phyloP scores from a whole-genome alignment of 2,329 filamentous ascomycete genomes.

The Tympanopsis confertula region DNA sequence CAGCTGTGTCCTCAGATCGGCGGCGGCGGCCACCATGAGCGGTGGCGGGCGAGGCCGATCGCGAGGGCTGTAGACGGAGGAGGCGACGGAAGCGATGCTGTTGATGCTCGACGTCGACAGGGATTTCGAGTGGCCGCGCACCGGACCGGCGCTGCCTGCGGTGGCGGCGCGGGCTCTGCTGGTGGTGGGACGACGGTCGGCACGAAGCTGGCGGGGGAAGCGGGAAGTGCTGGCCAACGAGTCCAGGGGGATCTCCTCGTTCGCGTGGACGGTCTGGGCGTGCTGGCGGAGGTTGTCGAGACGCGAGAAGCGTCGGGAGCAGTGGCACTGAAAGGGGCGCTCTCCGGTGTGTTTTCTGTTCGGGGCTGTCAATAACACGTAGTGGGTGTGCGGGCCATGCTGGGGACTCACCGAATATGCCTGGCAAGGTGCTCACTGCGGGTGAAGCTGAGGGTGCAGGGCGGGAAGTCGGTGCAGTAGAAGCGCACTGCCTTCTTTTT shows the following conservation, averaged over 20 bases:
- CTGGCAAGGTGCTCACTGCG: constrained; percentile 63
- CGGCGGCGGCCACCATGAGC: constrained; percentile 51
- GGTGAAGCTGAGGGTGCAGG: constrained; percentile 63
- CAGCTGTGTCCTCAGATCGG: constrained; percentile 37
- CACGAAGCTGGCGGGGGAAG: constrained; percentile 61
- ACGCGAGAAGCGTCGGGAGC: constrained; percentile 59
- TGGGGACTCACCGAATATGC: constrained; percentile 48
- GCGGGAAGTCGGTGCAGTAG: constrained; percentile 65
- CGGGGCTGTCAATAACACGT: not conserved
- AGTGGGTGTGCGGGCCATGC: not conserved
- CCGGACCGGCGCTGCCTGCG: constrained; percentile 44
- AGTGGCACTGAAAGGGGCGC: constrained; percentile 65
- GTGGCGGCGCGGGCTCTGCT: constrained; percentile 51
- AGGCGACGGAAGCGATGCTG: constrained; percentile 28
- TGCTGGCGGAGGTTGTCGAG: constrained; percentile 67
- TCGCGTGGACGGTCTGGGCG: constrained; percentile 65
- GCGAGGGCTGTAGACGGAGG: constrained; percentile 42
- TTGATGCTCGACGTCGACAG: constrained; percentile 57
- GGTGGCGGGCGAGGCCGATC: constrained; percentile 50
- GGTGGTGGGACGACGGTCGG: constrained; percentile 51
- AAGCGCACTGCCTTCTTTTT: constrained; percentile 68
- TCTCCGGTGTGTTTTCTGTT: constrained; percentile 63
- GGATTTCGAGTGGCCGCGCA: constrained; percentile 51
- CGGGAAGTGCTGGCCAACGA: constrained; percentile 62
- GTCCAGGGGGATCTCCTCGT: constrained; percentile 65